Base-by-base conservation (phyloP, 768 basidiomycete species). In the Neoboletus subvelutipes region DNA sequence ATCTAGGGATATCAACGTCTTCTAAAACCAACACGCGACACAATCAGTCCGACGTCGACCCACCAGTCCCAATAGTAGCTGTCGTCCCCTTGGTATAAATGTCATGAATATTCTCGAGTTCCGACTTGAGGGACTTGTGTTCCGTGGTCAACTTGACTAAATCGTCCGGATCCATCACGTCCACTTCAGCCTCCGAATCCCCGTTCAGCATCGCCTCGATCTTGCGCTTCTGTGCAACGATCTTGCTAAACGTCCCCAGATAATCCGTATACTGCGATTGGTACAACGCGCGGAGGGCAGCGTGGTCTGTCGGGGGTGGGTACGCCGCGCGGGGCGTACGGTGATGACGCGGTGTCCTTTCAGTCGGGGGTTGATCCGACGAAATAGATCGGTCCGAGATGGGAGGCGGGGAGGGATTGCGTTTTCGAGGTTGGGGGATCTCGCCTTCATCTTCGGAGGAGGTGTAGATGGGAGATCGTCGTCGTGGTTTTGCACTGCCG, bases 401-500 rank as follows among this genome's bases (percentile, higher is more conserved):
- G 15, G 69, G 55, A 0, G 65, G 63, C 5, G 74, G 74, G 11
- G 74, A 72, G 52, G 36, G 52, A 47, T 52, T 69, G 57, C 61
- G 59, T 62, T 62, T 67, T 40, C 58, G 61, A 41, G 70, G 57
- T 51, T 73, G 68, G 2, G 70, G 67, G 10, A 70, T 71, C 56
- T 80, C 77, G 24, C 76, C 77, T 64, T 85, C 83, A 50, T 87
- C 83, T 39, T 85, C 85, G 1, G 86, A 85, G 1, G 86, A 86
- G 1, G 87, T 87, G 58, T 85, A 87, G 50, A 84, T 79, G 1
- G 84, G 85, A 3, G 84, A 82, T 42, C 72, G 77, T 45, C 86
- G 83, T 45, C 83, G 77, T 20, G 62, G 52, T 53, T 82, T 84
- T 28, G 56, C 50, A 17, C 57, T 53, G 17, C 58, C 59, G 36